Evolutionary conservation across 78 protist species (phyloP).

Genomic region (Diacronema lutheri): DNA sequence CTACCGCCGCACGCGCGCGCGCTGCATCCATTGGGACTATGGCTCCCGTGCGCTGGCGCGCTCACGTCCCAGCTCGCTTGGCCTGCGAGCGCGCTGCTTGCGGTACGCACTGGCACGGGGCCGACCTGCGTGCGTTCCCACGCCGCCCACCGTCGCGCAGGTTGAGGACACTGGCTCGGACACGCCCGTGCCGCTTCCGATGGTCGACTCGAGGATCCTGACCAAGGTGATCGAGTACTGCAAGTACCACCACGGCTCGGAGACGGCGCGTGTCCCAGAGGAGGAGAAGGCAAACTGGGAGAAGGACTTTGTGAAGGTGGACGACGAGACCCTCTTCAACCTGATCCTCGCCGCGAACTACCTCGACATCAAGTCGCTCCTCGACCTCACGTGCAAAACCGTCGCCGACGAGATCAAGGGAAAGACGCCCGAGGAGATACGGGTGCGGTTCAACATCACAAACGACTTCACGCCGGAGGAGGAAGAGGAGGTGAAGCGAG

Average conservation of each 20-base stretch:
- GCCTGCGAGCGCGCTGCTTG: too few species aligned
- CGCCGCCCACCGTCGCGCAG: too few species aligned
- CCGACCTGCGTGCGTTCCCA: too few species aligned
- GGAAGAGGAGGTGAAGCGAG: constrained; percentile 49
- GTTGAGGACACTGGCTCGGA: constrained; percentile 2
- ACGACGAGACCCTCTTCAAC: constrained; percentile 28
- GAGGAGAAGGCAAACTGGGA: neutral
- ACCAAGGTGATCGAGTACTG: constrained; percentile 23
- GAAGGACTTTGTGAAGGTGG: constrained; percentile 25
- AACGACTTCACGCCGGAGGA: constrained; percentile 58
- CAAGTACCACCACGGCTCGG: constrained; percentile 4
- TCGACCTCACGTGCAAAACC: constrained; percentile 15
- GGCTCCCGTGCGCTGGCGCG: too few species aligned
- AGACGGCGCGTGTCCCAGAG: neutral
- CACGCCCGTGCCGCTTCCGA: constrained; percentile 23
- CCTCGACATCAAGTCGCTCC: constrained; percentile 28
- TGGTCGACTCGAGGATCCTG: constrained; percentile 17
- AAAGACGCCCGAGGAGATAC: constrained; percentile 52
- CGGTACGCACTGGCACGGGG: too few species aligned
- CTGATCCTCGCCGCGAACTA: constrained; percentile 29
- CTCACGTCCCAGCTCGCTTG: too few species aligned
- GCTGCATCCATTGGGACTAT: too few species aligned
- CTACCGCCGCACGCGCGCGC: too few species aligned
- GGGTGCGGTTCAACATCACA: constrained; percentile 40
- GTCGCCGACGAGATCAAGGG: constrained; percentile 30